Evolutionary conservation across 768 basidiomycete genomes (phyloP), one percentile per base, ranked within the genome.

Genomic region (Boletellus ananiceps): DNA sequence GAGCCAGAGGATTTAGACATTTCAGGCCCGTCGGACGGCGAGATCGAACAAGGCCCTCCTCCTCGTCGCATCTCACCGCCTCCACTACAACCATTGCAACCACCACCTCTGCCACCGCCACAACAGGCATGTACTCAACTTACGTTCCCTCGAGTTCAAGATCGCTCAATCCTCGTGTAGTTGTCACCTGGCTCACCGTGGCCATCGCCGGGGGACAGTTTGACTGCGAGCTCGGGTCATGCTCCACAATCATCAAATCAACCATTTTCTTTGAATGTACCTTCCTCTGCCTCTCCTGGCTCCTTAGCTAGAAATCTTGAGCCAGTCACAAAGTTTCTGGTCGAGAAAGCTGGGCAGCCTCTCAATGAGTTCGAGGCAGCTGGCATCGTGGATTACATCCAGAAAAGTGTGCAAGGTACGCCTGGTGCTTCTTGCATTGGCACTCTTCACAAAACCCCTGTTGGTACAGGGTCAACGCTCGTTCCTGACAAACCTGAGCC

Each of bases 381-480:
- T 33, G 79, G 78, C 5, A 63, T 84, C n/a, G 69, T 81, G 16
- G 70, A 79, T 25, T 70, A 83, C 40, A 72, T 85, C 19, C 69
- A 80, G 56, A 71, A 74, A 43, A 80, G 73, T 56, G 72, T 74
- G 44, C 71, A 75, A 58, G 70, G 79, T 81, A 54, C 29, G 71
- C 41, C 4, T 43, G 3, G 49, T 13, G 16, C 27, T 46, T 48
- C 18, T 33, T 52, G 45, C 41, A 16, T 54, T 55, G 54, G 25
- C 44, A 18, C 51, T 25, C 34, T 47, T 57, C 36, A 65, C 42
- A 13, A 15, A 51, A 40, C 46, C 21, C 41, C 46, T 44, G 46
- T 57, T 56, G 49, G 42, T 39, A 15, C 55, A 63, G 62, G 63
- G 47, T 39, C 67, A 43, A 50, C 58, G 15, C 44, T 49, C 13